Evolutionary conservation across 306 rosid species (phyloP), one percentile per base, ranked within the genome.

Genomic region (Sphenostylis stenocarpa): DNA sequence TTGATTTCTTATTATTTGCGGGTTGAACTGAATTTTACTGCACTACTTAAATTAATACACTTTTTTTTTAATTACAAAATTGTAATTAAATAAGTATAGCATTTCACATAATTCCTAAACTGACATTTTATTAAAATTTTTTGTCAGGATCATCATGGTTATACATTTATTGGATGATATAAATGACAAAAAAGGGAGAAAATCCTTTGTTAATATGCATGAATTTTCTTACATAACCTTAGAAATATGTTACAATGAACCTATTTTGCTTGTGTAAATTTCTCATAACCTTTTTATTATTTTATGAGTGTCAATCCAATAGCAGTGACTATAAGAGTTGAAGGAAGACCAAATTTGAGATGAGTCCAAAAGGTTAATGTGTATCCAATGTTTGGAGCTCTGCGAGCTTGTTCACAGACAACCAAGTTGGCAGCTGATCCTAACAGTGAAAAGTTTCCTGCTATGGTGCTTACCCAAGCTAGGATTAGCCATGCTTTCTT

Each of bases 351-450:
- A 77, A 92, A 95, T 77, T 92, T 90, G 36, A 95, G 91, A 80
- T 92, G 98, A 66, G 29, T 90, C 97, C 93, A 90, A 45, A 94
- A 92, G 29, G 98, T 87, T 72, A 92, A 78, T 45, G 80, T 90
- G 84, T 90, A 94, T 1, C 88, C 75, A 45, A 79, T 82, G 63
- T 76, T 85, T 43, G 96, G 90, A 6, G 92, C 74, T 15, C 80
- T 82, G 12, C 96, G 88, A 76, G 98, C 98, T 78, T 94, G 98
- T 69, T 94, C 97, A 45, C 96, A 92, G 49, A 92, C 97, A 4
- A 92, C 91, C 85, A 95, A 89, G 84, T 92, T 95, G 0, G 98
- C 97, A 31, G 97, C 97, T 6, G 97, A 90, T 71, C 97, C 97
- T 58, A 92, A 15, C 0, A 95, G 80, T 4, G 97, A 90, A 6